Conservation (phyloP, 192 early-diverging fungal species). For the Coemansia sp. region DNA sequence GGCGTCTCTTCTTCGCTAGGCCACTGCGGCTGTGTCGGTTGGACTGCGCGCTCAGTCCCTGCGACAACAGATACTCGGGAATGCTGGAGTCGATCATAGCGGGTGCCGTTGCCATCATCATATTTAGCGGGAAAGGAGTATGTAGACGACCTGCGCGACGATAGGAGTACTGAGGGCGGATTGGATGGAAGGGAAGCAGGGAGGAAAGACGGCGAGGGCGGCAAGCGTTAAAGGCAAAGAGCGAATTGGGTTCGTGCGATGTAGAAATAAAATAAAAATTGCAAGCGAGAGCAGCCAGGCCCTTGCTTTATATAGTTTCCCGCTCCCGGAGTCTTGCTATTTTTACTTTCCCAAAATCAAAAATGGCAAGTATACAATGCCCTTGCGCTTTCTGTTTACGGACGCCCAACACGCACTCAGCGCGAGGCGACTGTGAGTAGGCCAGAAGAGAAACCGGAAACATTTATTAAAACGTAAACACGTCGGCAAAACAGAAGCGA, state of each 20-base stretch:
- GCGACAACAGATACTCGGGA: constrained; percentile 32
- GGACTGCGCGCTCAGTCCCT: constrained; percentile 33
- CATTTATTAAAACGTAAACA: constrained; percentile 1
- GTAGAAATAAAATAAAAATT: neutral
- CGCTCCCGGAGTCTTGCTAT: neutral
- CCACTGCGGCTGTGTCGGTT: constrained; percentile 14
- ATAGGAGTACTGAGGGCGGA: too few species aligned
- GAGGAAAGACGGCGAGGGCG: too few species aligned
- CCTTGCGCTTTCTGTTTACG: neutral
- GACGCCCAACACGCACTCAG: neutral
- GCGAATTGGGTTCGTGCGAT: neutral
- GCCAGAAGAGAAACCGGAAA: neutral
- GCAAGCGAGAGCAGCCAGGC: neutral
- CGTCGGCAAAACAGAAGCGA: neutral
- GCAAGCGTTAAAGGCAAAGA: neutral
- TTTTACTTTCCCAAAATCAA: neutral
- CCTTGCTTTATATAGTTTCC: neutral
- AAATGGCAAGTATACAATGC: neutral
- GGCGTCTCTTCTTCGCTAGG: constrained; percentile 7
- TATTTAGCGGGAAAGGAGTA: neutral
- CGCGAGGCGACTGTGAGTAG: neutral
- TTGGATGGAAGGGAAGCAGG: too few species aligned
- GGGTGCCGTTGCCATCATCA: neutral
- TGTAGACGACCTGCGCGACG: neutral
- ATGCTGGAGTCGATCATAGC: constrained; percentile 6